phyloP scores from a whole-genome alignment of 1,284 basidiomycete species.

The Pterulicium gracile region DNA sequence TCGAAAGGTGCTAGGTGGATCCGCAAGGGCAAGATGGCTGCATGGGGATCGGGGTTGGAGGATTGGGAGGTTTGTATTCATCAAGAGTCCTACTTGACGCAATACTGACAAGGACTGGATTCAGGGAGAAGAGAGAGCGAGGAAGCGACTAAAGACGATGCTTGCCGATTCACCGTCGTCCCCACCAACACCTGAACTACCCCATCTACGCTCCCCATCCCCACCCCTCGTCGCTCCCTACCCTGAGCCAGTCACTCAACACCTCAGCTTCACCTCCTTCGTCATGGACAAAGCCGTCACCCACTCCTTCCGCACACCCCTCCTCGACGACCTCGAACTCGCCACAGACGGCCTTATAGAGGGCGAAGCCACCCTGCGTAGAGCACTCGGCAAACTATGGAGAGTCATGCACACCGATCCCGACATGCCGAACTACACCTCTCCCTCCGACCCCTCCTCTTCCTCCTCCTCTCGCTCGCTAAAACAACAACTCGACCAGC shows the following conservation, averaged over 20 bases:
- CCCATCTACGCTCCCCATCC: constrained; percentile 44
- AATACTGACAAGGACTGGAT: constrained; percentile 8
- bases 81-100: constrained; percentile 3
- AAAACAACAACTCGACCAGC: no score
- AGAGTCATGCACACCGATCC: constrained; percentile 66
- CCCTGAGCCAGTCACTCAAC: constrained; percentile 48
- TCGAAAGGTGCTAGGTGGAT: constrained; percentile 62
- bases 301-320: constrained; percentile 64
- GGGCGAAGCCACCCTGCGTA: constrained; percentile 59
- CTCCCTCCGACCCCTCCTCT: constrained; percentile 18
- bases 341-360: constrained; percentile 72
- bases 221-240: constrained; percentile 59
- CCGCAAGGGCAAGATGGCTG: constrained; percentile 61
- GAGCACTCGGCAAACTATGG: constrained; percentile 68
- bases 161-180: background rate
- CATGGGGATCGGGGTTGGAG: constrained; percentile 70
- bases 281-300: constrained; percentile 76
- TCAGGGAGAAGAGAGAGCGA: constrained; percentile 68
- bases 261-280: constrained; percentile 69
- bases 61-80: constrained; percentile 63
- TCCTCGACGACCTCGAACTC: constrained; percentile 67
- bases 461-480: no score
- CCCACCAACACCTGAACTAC: constrained; percentile 43
- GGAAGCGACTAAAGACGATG: constrained; percentile 62
- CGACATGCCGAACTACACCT: constrained; percentile 17